Evolutionary conservation across 2,329 filamentous ascomycete genomes (phyloP).

Genomic region (Xylariaceae sp.): DNA sequence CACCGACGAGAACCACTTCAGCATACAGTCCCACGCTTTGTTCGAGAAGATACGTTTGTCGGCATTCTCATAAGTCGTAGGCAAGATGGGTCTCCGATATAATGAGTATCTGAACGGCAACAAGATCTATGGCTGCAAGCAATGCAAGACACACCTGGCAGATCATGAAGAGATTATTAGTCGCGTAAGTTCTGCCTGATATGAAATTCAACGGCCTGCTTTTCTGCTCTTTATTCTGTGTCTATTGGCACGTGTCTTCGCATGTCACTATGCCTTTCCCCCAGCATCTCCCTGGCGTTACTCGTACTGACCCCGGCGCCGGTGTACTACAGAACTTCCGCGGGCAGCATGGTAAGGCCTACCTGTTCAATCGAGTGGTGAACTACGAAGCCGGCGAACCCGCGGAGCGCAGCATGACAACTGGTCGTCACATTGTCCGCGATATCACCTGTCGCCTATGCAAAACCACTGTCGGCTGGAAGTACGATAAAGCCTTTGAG

Average conservation of each 20-base stretch:
- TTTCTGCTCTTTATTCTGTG: too few relatives aligned
- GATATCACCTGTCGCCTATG: constrained; percentile 91
- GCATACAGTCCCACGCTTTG: background rate
- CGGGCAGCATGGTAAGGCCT: constrained; percentile 96
- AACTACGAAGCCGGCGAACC: constrained; percentile 80
- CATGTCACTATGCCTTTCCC: background rate
- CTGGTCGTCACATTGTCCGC: constrained; percentile 85
- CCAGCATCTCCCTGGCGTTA: background rate
- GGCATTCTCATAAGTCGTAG: background rate
- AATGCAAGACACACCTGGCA: constrained; percentile 90
- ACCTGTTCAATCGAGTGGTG: constrained; percentile 90
- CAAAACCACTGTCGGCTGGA: constrained; percentile 92
- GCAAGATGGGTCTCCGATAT: constrained; percentile 77
- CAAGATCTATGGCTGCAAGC: constrained; percentile 89
- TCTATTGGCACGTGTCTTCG: background rate
- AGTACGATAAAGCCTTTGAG: constrained; percentile 97
- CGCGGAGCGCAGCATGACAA: constrained; percentile 97
- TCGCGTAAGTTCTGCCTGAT: constrained; percentile 53
- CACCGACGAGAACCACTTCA: background rate
- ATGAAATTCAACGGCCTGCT: too few relatives aligned
- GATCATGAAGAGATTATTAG: constrained; percentile 97
- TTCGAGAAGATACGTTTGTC: too few relatives aligned
- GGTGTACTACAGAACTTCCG: constrained; percentile 69
- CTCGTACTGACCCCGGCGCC: constrained; percentile 1
- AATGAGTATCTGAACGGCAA: constrained; percentile 83